phyloP scores from a whole-genome alignment of 495 filamentous ascomycete genomes.

The Copromyces sp. region DNA sequence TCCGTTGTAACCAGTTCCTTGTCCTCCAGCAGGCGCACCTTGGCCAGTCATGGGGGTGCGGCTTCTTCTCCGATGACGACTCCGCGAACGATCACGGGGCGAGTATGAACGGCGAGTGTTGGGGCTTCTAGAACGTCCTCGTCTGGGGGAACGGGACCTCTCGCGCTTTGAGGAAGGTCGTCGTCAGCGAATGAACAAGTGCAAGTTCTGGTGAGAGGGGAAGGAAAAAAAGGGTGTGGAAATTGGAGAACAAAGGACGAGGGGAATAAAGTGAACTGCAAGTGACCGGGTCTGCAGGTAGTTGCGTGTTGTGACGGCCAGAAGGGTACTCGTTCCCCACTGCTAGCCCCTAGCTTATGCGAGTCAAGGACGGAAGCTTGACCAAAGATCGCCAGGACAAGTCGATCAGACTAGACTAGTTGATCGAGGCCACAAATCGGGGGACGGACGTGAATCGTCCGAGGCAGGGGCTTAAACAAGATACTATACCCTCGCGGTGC shows the following conservation, averaged over 20 bases:
- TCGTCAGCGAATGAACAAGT: slow-evolving; percentile 29
- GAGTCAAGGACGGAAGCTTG: neutral
- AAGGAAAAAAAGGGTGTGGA: neutral
- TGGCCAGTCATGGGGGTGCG: slow-evolving; percentile 80
- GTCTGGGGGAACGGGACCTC: slow-evolving; percentile 86
- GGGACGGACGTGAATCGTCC: neutral
- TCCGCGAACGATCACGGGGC: slow-evolving; percentile 84
- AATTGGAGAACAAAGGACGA: neutral
- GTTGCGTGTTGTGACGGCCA: neutral
- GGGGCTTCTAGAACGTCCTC: slow-evolving; percentile 53
- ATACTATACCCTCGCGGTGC: neutral
- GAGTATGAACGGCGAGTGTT: slow-evolving; percentile 76
- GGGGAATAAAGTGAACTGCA: neutral
- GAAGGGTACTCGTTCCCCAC: neutral
- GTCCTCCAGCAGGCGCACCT: slow-evolving; percentile 55
- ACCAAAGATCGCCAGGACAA: neutral
- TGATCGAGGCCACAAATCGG: neutral
- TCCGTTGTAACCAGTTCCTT: slow-evolving; percentile 47
- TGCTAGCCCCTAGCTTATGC: neutral
- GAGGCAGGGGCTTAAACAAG: neutral
- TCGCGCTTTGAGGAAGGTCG: slow-evolving; percentile 57
- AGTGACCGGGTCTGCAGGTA: neutral
- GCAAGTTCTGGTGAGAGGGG: neutral
- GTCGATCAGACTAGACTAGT: neutral
- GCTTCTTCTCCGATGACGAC: slow-evolving; percentile 55